Evolutionary conservation across 768 basidiomycete genomes (phyloP), one percentile per base, ranked within the genome.

Genomic region (Neoboletus magnificus): DNA sequence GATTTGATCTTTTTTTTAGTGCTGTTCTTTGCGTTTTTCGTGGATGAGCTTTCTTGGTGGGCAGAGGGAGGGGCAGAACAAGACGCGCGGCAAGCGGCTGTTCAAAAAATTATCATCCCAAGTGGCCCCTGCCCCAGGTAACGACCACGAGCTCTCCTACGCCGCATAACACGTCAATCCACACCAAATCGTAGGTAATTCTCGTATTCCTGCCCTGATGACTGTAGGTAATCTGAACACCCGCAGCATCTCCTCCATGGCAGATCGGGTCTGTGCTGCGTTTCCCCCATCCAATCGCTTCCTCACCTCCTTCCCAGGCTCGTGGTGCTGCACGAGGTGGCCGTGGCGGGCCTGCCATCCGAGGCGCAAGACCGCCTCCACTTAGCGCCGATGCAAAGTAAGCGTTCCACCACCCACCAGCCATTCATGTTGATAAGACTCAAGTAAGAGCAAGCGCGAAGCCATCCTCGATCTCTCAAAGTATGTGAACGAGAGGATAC

Each of bases 401-500:
- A 61, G 71, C 47, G 39, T 47, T 8, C 50, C 32, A 45, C 51
- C 46, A 30, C 9, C 48, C 32, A 39, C 46, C 46, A 15, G 18
- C 48, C 51, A 59, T 64, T 52, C 59, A 37, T 64, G 52, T 71
- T 71, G 67, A 72, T 61, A 56, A 64, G 58, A 64, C 62, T 61
- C 60, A 70, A 71, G 70, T 49, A 71, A 73, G 67, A 58, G 70
- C 42, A 91, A 89, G 71, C 83, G 91, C 41, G 96, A 98, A 72
- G 91, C 93, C 29, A 98, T 98, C 72, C 84, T 98, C 32, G 94
- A 98, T 71, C 85, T 98, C 32, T 85, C 90, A 47, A 95, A 96
- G 72, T 98, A 97, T 65, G 89, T 89, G 50, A 91, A 96, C 71
- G 86, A 94, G 72, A 82, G 85, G 58, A 91, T 99, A 68, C 77